A percentile compares a stretch with the other conserved stretches of the same genome.
Conservation (phyloP, 1,284 basidiomycete genomes). For the Schizophyllum commune region DNA sequence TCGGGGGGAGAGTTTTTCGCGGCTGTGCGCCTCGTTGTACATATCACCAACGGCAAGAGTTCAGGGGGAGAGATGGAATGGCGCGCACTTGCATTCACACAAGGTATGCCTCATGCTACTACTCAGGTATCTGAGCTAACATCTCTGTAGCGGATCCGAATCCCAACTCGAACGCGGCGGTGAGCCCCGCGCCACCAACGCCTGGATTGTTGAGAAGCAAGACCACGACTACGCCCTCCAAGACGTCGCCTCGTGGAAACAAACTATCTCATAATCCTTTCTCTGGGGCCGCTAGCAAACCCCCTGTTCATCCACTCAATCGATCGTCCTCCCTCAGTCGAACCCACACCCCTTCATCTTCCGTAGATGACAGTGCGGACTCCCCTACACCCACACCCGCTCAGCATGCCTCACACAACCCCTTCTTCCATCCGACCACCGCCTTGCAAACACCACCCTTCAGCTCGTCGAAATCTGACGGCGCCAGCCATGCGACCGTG, state of each 20-base stretch:
- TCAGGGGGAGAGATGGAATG: constrained; percentile 28
- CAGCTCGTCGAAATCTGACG: constrained; percentile 18
- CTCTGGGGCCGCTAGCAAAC: neutral
- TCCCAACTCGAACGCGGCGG: neutral
- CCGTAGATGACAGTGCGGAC: constrained; percentile 12
- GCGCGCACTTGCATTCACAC: constrained; percentile 57
- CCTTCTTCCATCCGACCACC: constrained; percentile 14
- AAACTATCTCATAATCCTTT: neutral
- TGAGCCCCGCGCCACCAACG: neutral
- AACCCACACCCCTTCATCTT: neutral
- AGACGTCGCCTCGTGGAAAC: neutral
- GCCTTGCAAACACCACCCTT: constrained; percentile 14
- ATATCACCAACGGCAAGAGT: constrained; percentile 51
- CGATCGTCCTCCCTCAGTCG: neutral
- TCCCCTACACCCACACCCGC: neutral
- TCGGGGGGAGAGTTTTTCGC: constrained; percentile 72
- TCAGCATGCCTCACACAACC: constrained; percentile 16
- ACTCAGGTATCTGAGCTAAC: neutral
- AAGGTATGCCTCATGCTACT: constrained; percentile 39
- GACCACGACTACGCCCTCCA: neutral
- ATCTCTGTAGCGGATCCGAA: constrained; percentile 1
- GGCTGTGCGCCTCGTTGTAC: constrained; percentile 53
- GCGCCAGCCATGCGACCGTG: constrained; percentile 6
- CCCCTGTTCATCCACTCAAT: neutral
- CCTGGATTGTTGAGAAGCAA: neutral